Evolutionary conservation across 225 moss, liverwort and hornwort species (phyloP), one percentile per base, ranked within the genome.

Genomic region (Pseudisothecium myosuroides): DNA sequence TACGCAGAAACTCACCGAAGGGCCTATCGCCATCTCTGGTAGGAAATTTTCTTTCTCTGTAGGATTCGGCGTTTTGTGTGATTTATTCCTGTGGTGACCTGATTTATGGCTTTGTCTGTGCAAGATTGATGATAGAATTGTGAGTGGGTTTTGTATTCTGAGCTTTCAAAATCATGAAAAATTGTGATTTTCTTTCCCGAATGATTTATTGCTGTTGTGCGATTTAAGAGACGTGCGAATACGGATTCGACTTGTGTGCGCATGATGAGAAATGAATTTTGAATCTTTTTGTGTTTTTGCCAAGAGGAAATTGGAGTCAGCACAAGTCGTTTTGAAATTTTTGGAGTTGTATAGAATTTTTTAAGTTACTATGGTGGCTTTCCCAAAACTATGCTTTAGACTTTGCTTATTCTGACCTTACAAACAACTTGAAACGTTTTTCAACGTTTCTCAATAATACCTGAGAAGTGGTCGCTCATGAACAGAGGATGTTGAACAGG

Each of bases 1-100:
- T 62, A 99, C 95, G 71, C 99, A 99, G 94, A 96, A 96, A 55
- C 95, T 97, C 65, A 96, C 93, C 18, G 97, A 99, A 88, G 95
- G 92, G 68, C 94, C 96, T 18, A 90, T 97, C 68, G 80, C 90
- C 6, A 85, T 97, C 43, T 92, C 95, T 21, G 98, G 98, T 98
- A 86, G 50, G 14, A 36, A 76, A 24, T 58, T 88, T 45, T 45
- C 21, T 21, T 80, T 28, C 22, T 68, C n/a, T 87, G 34, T n/a
- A n/a, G 71, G 66, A 61, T 68, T 79, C 39, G 29, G 83, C 27
- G n/a, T 39, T 34, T 66, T 68, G 31, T 27, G 59, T 29, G 78
- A 39, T 52, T 61, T 32, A 23, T 62, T 32, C 39, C 52, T 61
- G 73, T 64, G 69, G 45, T 39, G 65, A 36, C 61, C 36, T 18